phyloP scores from a whole-genome alignment of 2,329 filamentous ascomycete species.

The Aspergillus pseudoterreus region DNA sequence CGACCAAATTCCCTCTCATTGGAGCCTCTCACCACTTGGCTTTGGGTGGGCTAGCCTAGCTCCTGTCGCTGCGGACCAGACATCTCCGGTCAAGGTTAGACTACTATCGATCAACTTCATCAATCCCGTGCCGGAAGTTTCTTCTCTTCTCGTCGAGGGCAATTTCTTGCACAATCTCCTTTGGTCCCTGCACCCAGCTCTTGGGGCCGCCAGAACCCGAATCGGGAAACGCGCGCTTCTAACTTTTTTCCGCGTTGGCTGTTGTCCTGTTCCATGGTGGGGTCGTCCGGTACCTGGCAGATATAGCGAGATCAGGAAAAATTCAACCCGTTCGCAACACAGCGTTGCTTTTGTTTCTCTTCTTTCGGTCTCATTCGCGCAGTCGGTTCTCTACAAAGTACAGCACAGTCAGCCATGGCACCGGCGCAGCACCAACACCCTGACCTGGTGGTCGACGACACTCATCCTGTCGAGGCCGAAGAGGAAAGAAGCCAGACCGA shows the following conservation, averaged over 20 bases:
- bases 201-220: neutral
- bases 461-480: conserved; percentile 18
- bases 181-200: neutral
- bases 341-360: neutral
- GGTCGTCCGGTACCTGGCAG: neutral
- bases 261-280: neutral
- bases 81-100: conserved; percentile 1
- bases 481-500: conserved; percentile 17
- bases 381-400: neutral
- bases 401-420: neutral
- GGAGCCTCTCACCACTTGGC: neutral
- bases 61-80: neutral
- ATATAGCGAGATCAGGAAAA: neutral
- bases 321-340: neutral
- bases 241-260: neutral
- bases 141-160: neutral
- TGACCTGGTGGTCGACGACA: conserved; percentile 13
- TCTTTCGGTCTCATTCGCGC: neutral
- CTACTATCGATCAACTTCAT: neutral
- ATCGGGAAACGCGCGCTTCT: neutral
- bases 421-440: conserved; percentile 9
- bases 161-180: too few relatives aligned
- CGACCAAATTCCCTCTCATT: neutral
- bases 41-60: neutral
- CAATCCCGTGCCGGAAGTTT: neutral